A percentile compares a stretch with the other conserved stretches of the same genome.
phyloP scores from a whole-genome alignment of 225 moss, liverwort and hornwort species.

The Thuidium tamariscinum region DNA sequence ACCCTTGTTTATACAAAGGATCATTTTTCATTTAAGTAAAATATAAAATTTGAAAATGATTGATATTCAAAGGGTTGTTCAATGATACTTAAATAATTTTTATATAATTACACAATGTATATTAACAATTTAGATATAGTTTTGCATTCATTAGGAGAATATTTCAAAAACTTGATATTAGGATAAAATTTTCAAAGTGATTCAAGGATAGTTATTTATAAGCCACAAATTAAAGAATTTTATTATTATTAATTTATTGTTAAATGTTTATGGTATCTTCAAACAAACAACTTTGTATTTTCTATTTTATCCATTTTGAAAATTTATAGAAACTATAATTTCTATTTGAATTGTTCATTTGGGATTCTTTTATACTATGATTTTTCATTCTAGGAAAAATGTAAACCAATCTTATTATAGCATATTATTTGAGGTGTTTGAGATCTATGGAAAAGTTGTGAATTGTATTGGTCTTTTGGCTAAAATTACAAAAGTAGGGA shows the following conservation, averaged over 20 bases:
- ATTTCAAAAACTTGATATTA: background rate
- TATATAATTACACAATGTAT: no score
- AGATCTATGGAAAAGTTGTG: background rate
- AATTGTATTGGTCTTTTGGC: background rate
- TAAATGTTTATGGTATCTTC: background rate
- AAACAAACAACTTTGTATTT: background rate
- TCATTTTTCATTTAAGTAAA: background rate
- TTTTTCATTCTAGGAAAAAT: background rate
- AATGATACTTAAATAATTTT: background rate
- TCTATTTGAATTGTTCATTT: background rate
- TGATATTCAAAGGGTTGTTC: rapidly evolving
- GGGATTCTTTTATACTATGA: rapidly evolving
- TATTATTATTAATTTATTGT: background rate
- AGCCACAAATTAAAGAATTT: rapidly evolving
- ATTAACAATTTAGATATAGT: no score
- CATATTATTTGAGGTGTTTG: background rate
- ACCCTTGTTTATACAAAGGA: background rate
- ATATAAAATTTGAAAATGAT: background rate
- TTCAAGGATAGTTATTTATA: background rate
- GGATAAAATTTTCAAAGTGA: background rate
- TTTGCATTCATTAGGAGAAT: background rate
- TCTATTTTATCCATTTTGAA: background rate
- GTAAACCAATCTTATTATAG: no score
- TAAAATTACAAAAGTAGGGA: background rate
- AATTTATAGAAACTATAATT: background rate